These are phyloP conservation scores for Gaultheria prostrata DNA, from an alignment of 148 eudicot species.

Conservation along the genomic window DNA sequence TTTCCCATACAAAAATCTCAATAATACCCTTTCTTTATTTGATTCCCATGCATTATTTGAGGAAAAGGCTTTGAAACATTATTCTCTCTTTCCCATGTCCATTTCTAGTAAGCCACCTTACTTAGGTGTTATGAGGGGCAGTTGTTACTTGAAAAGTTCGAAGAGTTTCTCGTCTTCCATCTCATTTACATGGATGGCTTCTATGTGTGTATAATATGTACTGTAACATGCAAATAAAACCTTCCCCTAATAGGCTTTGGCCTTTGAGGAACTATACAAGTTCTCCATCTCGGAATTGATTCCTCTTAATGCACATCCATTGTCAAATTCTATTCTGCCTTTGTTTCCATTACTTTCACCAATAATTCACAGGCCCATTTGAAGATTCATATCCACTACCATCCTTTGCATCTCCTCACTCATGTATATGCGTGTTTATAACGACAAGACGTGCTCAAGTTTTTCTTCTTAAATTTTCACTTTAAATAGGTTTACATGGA, in stretches of 20 bases:
- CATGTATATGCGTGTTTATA: not conserved
- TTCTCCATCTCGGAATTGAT: slow-evolving; percentile 25
- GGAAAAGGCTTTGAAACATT: slow-evolving; percentile 19
- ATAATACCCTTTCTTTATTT: slow-evolving; percentile 26
- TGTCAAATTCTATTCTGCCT: slow-evolving; percentile 22
- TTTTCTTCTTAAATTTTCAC: not conserved
- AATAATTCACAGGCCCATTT: slow-evolving; percentile 37
- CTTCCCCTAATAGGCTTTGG: slow-evolving; percentile 20
- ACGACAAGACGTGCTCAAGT: too few relatives aligned
- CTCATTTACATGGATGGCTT: slow-evolving; percentile 22
- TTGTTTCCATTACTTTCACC: slow-evolving; percentile 24
- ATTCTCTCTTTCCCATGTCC: slow-evolving; percentile 40
- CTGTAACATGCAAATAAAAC: slow-evolving; percentile 17
- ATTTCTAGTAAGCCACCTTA: slow-evolving; percentile 28
- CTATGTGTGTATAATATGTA: slow-evolving; percentile 13
- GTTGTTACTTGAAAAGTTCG: slow-evolving; percentile 28
- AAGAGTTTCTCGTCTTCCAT: slow-evolving; percentile 21
- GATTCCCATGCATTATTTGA: slow-evolving; percentile 46
- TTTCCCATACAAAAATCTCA: slow-evolving; percentile 4
- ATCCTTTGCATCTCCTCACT: not conserved
- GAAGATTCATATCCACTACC: slow-evolving; percentile 28
- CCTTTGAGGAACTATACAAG: not conserved
- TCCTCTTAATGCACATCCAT: slow-evolving; percentile 34
- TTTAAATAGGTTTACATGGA: not conserved
- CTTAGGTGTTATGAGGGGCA: slow-evolving; percentile 54